Percentiles rank a stretch among this genome's conserved stretches.
Conservation (phyloP, 306 rosid species). For the Morella rubra region DNA sequence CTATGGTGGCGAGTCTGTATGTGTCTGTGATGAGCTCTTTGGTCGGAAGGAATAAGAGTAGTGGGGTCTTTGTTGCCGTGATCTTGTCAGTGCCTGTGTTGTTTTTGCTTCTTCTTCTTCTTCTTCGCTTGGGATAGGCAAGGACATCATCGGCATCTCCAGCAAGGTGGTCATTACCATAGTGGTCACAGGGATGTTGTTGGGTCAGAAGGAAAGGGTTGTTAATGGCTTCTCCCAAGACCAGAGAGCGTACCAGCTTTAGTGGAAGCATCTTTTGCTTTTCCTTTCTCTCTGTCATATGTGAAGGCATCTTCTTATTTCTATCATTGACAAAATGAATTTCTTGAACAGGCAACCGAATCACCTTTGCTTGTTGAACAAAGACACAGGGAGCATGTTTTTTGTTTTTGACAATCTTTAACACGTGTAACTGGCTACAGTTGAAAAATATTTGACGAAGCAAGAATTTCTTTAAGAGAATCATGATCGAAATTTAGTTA, state of each 20-base stretch:
- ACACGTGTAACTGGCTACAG: too few species aligned
- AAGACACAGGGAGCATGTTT: neutral
- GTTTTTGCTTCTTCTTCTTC: conserved; percentile 9
- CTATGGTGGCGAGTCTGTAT: conserved; percentile 57
- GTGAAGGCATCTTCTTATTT: conserved; percentile 10
- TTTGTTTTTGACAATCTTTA: neutral
- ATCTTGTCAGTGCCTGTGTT: neutral
- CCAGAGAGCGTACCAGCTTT: conserved; percentile 65
- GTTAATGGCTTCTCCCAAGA: conserved; percentile 55
- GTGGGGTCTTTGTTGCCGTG: conserved; percentile 36
- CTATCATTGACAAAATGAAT: neutral
- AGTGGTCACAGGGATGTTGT: neutral
- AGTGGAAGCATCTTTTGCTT: conserved; percentile 53
- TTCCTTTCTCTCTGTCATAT: conserved; percentile 6
- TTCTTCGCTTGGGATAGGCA: conserved; percentile 14
- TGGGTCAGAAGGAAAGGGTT: conserved; percentile 32
- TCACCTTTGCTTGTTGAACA: neutral
- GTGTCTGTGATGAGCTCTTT: conserved; percentile 52
- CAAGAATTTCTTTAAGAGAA: too few species aligned
- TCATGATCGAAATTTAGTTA: too few species aligned
- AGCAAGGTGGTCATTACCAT: neutral
- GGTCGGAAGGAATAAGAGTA: conserved; percentile 53
- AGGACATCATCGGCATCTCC: neutral
- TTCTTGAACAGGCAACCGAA: neutral
- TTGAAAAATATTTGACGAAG: too few species aligned